phyloP scores from a whole-genome alignment of 1,139 yeast genomes.

The Kodamaea sp. region DNA sequence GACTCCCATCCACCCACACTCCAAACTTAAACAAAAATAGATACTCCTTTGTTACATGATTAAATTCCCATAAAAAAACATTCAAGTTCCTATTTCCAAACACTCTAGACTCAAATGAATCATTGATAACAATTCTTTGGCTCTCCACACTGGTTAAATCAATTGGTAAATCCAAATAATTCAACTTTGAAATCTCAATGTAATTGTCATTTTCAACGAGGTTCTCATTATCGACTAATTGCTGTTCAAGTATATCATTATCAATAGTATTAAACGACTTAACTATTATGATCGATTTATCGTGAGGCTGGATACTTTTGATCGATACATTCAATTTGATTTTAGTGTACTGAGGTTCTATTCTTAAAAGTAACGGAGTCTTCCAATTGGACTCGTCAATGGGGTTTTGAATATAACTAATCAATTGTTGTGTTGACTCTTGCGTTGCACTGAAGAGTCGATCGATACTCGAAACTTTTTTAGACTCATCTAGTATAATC shows the following conservation, averaged over 20 bases:
- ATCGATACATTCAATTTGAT: constrained; percentile 29
- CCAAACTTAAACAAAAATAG: constrained; percentile 26
- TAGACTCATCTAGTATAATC: constrained; percentile 18
- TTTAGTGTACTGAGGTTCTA: constrained; percentile 20
- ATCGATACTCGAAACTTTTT: constrained; percentile 16
- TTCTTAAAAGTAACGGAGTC: constrained; percentile 28
- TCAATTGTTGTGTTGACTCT: constrained; percentile 13
- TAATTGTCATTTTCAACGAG: neutral
- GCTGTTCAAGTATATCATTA: constrained; percentile 7
- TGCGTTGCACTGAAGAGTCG: constrained; percentile 15
- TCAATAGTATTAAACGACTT: constrained; percentile 18
- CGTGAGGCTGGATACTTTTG: constrained; percentile 5
- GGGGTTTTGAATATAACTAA: constrained; percentile 26
- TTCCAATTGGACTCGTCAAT: constrained; percentile 1
- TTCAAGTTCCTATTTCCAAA: constrained; percentile 23
- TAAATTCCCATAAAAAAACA: constrained; percentile 30
- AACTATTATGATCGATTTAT: constrained; percentile 26
- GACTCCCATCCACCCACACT: constrained; percentile 25
- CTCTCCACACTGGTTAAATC: constrained; percentile 15
- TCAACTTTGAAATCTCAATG: constrained; percentile 28
- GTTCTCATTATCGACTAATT: constrained; percentile 5
- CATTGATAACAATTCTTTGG: constrained; percentile 33
- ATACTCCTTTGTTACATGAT: constrained; percentile 16
- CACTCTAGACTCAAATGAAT: constrained; percentile 19
- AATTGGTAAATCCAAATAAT: constrained; percentile 26